Evolutionary conservation across 2,329 filamentous ascomycete species (phyloP).

Genomic region (Pseudocercospora fijiensis): DNA sequence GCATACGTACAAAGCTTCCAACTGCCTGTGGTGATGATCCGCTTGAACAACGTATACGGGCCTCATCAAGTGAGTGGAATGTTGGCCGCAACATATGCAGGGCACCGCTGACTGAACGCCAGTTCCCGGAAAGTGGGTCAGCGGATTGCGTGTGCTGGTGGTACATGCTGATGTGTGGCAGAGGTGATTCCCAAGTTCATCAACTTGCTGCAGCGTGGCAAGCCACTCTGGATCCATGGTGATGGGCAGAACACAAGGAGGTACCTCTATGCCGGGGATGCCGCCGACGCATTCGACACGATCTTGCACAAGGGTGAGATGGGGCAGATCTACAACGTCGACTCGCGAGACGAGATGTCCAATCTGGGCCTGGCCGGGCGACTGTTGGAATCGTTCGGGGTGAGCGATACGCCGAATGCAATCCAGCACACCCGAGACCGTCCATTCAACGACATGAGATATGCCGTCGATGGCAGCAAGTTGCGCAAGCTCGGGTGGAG

Average conservation of each 20-base stretch:
- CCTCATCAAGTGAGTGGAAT: constrained; percentile 68
- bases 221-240: constrained; percentile 71
- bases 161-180: constrained; percentile 37
- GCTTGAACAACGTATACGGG: constrained; percentile 83
- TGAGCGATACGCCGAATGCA: constrained; percentile 58
- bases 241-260: constrained; percentile 71
- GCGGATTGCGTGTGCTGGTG: background rate
- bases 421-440: constrained; percentile 75
- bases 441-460: constrained; percentile 74
- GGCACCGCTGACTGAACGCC: constrained; percentile 19
- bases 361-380: constrained; percentile 68
- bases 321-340: constrained; percentile 79
- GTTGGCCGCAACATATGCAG: background rate
- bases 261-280: constrained; percentile 77
- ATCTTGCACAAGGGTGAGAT: constrained; percentile 74
- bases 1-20: constrained; percentile 84
- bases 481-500: constrained; percentile 67
- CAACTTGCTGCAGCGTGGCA: constrained; percentile 65
- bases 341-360: constrained; percentile 73
- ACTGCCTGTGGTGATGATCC: constrained; percentile 74
- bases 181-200: constrained; percentile 84
- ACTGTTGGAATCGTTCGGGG: constrained; percentile 63
- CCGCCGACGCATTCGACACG: constrained; percentile 78
- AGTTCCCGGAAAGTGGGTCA: constrained; percentile 31
- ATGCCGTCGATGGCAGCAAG: constrained; percentile 69